Evolutionary conservation across 2,329 filamentous ascomycete genomes (phyloP).

Genomic region (Hypoxylon sp.): DNA sequence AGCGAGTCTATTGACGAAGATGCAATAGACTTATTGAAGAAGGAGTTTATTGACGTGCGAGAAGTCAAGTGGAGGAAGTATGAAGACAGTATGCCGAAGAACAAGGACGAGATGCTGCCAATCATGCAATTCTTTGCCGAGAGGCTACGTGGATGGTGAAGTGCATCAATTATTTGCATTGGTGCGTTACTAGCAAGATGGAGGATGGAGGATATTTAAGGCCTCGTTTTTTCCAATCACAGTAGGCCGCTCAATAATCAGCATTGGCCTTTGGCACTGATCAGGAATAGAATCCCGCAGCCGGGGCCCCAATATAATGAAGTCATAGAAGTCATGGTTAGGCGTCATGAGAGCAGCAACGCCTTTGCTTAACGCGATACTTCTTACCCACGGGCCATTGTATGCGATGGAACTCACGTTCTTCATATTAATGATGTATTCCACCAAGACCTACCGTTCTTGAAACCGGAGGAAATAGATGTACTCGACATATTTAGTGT

Average conservation of each 20-base stretch:
- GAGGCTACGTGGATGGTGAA: constrained; percentile 61
- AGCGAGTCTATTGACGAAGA: constrained; percentile 67
- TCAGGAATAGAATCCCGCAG: neutral
- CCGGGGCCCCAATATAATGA: neutral
- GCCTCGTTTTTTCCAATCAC: neutral
- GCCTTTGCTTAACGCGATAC: neutral
- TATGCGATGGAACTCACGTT: neutral
- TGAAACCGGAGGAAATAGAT: neutral
- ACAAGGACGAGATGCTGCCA: constrained; percentile 86
- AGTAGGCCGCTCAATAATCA: neutral
- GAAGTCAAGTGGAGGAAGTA: constrained; percentile 76
- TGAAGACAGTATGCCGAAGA: constrained; percentile 86
- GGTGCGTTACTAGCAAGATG: neutral
- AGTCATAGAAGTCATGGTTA: neutral
- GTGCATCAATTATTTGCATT: neutral
- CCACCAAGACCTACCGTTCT: no score
- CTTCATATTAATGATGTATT: neutral
- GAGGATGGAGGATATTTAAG: neutral
- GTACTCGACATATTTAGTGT: neutral
- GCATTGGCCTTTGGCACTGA: neutral
- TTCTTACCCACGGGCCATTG: neutral
- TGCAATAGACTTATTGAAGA: constrained; percentile 73
- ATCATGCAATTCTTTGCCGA: constrained; percentile 87
- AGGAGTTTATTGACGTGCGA: constrained; percentile 75
- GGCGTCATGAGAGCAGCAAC: neutral